Evolutionary conservation across 2,329 filamentous ascomycete genomes (phyloP), one percentile per base, ranked within the genome.

Genomic region (Gyromitra esculenta): DNA sequence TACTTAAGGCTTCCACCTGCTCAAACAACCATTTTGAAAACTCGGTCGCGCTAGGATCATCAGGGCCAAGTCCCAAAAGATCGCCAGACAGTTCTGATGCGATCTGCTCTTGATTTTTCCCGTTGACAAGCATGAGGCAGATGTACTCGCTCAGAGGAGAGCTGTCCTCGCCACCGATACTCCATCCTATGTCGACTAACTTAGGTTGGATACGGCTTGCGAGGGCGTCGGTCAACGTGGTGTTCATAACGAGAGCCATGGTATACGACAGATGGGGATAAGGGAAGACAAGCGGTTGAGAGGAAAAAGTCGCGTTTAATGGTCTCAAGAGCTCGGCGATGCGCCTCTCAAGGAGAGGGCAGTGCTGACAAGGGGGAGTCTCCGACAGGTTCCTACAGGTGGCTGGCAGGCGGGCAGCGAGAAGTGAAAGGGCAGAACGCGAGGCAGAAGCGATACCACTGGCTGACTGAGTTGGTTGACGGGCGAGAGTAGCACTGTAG

Each of bases 1-100:
- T 57, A n/a, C 64, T 69, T 57, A 78, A 48, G 25, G 50, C 60
- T 15, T 78, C 89, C 77, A 97, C 91, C 83, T 97, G 92, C 71
- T 94, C 89, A 82, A 98, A 98, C n/a, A 99, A 86, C 96, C 96
- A 99, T 82, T 87, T 88, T 77, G 94, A 90, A 82, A 99, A 98
- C 70, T 94, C 91, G 77, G 89, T 89, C 6, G 93, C 93, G 79
- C 90, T 91, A 65, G 91, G 89, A 81, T 97, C 95, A 76, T 97
- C 94, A 60, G 93, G 90, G 1, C 90, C 89, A 3, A 97, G 88
- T 73, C 90, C 90, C 1, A 99, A 88, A 54, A 99, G 88, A 81
- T 99, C 96, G 79, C 91, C 91, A 0, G 94, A 92, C 13, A 99
- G 89, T 83, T 99, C 96, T 56, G 89, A 86, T 8, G 94, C 92